Conservation (phyloP, 768 basidiomycete species). For the Paxillus ammoniavirescens region DNA sequence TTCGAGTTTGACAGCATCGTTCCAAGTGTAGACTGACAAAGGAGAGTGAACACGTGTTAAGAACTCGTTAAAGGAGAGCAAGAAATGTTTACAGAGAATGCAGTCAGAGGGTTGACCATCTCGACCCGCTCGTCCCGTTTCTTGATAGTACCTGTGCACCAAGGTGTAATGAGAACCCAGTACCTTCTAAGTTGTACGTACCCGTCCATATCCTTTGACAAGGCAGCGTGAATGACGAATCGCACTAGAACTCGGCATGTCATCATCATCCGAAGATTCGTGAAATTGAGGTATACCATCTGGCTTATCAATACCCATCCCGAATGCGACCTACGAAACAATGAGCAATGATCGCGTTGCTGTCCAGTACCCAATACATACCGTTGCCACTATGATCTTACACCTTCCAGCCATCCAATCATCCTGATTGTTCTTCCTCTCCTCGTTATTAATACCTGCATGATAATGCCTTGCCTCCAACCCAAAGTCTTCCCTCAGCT, state of each 20-base stretch:
- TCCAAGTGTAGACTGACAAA: constrained; percentile 58
- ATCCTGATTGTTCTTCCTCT: constrained; percentile 59
- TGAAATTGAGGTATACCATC: constrained; percentile 47
- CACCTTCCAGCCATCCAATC: constrained; percentile 74
- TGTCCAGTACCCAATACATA: constrained; percentile 33
- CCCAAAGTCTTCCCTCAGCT: constrained; percentile 54
- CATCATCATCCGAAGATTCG: background rate
- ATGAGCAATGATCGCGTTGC: constrained; percentile 1
- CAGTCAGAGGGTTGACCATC: constrained; percentile 86
- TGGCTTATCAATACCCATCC: constrained; percentile 94
- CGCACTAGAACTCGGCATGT: constrained; percentile 54
- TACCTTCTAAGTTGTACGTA: constrained; percentile 35
- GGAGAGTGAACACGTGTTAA: background rate
- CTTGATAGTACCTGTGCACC: constrained; percentile 75
- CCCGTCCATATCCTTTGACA: constrained; percentile 85
- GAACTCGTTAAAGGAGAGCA: constrained; percentile 2
- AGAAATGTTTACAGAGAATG: constrained; percentile 65
- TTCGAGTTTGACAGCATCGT: constrained; percentile 55
- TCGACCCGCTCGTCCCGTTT: constrained; percentile 94
- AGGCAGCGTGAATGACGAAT: constrained; percentile 84
- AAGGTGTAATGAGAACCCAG: constrained; percentile 2
- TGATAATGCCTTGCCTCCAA: constrained; percentile 82
- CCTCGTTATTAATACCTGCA: constrained; percentile 65
- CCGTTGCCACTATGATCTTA: constrained; percentile 91
- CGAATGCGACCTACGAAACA: constrained; percentile 77